Conservation (phyloP, 78 protist species). For the Dictyostelium intermedium region DNA sequence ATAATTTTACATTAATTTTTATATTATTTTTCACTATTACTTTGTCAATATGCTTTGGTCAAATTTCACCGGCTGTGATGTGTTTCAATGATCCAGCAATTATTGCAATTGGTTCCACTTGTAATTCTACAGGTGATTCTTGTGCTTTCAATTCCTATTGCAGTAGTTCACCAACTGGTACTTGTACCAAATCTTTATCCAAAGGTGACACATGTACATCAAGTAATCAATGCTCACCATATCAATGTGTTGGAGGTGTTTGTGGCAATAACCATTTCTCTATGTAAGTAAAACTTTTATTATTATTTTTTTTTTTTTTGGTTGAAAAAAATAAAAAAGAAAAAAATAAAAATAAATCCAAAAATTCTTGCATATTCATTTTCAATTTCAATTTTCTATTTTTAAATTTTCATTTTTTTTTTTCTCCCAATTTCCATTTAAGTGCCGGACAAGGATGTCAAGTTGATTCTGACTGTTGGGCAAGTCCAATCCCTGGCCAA, state of each 20-base stretch:
- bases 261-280: background rate
- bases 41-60: background rate
- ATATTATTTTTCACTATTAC: background rate
- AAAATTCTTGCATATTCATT: background rate
- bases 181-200: background rate
- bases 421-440: background rate
- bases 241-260: background rate
- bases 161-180: background rate
- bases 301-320: no score
- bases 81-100: background rate
- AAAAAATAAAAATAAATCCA: no score
- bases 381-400: background rate
- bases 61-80: background rate
- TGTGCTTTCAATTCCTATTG: background rate
- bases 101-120: background rate
- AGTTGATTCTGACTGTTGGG: background rate
- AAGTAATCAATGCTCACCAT: background rate
- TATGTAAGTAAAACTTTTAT: background rate
- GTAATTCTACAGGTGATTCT: background rate
- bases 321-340: no score
- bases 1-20: background rate
- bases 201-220: background rate
- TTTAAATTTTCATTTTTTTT: background rate
- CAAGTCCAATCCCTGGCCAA: background rate
- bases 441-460: background rate